Evolutionary conservation across 176 grass and related monocot species (phyloP), one percentile per base, ranked within the genome.

Genomic region (Aegilops sharonensis): DNA sequence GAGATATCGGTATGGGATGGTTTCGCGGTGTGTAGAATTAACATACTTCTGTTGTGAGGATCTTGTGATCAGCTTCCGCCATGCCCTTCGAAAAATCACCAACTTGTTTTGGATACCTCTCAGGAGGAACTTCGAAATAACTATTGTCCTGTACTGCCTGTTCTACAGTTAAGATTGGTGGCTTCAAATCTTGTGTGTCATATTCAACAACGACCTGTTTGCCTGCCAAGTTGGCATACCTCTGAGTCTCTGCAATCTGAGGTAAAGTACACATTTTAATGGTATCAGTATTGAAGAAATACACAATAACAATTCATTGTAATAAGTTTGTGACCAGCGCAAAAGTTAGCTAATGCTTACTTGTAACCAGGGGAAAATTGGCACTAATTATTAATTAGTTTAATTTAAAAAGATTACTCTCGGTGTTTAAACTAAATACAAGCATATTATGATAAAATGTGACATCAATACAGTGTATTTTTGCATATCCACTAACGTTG

Each of bases 181-280:
- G 40, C 36, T 81, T 81, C 85, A 96, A 88, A 85, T 81, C 84
- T 65, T 81, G n/a, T 30, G 78, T 87, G 43, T 61, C 71, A 88
- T 96, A 96, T 77, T 91, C 79, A 60, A 96, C 64, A 81, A 84
- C 25, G 31, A 17, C 94, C 74, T 93, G 89, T 84, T 92, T 96
- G 18, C 83, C 85, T 73, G 91, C 94, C 87, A 96, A 82, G 85
- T 93, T 77, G 9, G 94, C 94, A 48, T 90, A 86, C 86, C 85
- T 93, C 23, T 92, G 91, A 61, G 91, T 92, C 86, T 93, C 94
- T 90, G 94, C 94, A 84, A 96, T 81, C 94, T 96, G 74, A 80
- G n/a, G 65, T 74, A 70, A 65, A 60, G 24, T 23, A 8, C 29
- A 72, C 54, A 9, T 20, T 48, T 83, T 20, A 72, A 21, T 34